These are phyloP conservation scores for Trametes sp. DNA, from an alignment of 1,284 basidiomycete species.

Conservation along the genomic window DNA sequence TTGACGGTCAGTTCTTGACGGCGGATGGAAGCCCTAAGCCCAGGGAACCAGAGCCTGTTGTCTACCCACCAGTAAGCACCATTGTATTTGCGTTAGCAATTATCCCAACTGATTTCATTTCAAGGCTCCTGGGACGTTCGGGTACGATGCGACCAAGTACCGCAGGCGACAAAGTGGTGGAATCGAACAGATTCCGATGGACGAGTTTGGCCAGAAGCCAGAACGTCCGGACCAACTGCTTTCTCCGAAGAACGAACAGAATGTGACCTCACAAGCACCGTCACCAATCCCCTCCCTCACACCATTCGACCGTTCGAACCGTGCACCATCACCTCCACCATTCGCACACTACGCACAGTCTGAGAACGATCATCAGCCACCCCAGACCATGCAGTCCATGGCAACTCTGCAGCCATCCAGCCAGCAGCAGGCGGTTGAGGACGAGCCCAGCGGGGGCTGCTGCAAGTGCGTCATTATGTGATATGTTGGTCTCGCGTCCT, in stretches of 20 bases:
- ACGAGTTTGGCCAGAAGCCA: slow-evolving; percentile 62
- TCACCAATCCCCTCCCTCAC: slow-evolving; percentile 15
- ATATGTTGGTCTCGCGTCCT: slow-evolving; percentile 24
- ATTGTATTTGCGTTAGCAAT: too few relatives aligned
- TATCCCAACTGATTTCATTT: slow-evolving; percentile 14
- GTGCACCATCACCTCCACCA: slow-evolving; percentile 60
- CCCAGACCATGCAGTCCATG: slow-evolving; percentile 28
- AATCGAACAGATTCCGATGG: slow-evolving; percentile 62
- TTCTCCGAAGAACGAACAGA: slow-evolving; percentile 18
- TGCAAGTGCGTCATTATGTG: slow-evolving; percentile 51
- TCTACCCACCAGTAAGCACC: slow-evolving; percentile 57
- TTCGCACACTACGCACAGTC: slow-evolving; percentile 59
- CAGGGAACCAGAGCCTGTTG: slow-evolving; percentile 41
- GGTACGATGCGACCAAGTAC: slow-evolving; percentile 72
- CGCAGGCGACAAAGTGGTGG: slow-evolving; percentile 49
- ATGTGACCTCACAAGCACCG: slow-evolving; percentile 9
- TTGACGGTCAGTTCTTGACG: slow-evolving; percentile 71
- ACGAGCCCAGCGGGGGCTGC: slow-evolving; percentile 42
- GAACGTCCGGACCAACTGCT: slow-evolving; percentile 35
- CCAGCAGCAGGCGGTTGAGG: slow-evolving; percentile 30
- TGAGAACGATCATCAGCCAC: slow-evolving; percentile 13
- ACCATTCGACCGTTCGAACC: slow-evolving; percentile 30
- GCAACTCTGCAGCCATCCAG: slow-evolving; percentile 18
- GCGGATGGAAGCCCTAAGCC: slow-evolving; percentile 68
- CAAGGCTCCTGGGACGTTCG: slow-evolving; percentile 85